Percentiles rank a stretch among this genome's conserved stretches.
Evolutionary conservation across 495 filamentous ascomycete genomes (phyloP).

Genomic region (Neurospora sp.): DNA sequence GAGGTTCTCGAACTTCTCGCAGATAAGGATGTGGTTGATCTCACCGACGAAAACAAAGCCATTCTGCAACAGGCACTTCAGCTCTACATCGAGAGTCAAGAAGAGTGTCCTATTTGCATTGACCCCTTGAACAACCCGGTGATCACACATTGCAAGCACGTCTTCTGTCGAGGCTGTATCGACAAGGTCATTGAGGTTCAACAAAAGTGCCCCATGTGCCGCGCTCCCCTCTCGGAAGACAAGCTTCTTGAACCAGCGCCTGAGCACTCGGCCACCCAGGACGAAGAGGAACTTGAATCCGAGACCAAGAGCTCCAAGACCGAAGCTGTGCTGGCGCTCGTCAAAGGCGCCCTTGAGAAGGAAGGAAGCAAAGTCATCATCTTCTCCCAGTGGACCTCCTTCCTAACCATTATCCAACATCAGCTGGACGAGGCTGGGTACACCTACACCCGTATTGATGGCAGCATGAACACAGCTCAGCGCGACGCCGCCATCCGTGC

Average conservation of each 20-base stretch:
- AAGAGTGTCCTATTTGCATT: slow-evolving; percentile 77
- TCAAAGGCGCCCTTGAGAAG: slow-evolving; percentile 59
- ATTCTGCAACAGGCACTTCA: slow-evolving; percentile 71
- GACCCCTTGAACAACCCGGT: slow-evolving; percentile 64
- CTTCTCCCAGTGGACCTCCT: slow-evolving; percentile 91
- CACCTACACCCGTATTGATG: slow-evolving; percentile 70
- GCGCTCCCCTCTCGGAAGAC: slow-evolving; percentile 55
- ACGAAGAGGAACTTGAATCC: slow-evolving; percentile 42
- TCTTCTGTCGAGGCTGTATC: slow-evolving; percentile 70
- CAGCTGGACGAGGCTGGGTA: slow-evolving; percentile 54
- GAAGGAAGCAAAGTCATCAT: slow-evolving; percentile 71
- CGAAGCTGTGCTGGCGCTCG: slow-evolving; percentile 67
- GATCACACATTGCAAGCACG: slow-evolving; percentile 83
- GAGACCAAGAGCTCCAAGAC: slow-evolving; percentile 72
- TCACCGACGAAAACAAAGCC: slow-evolving; percentile 62
- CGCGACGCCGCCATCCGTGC: slow-evolving; percentile 61
- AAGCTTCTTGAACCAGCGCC: slow-evolving; percentile 53
- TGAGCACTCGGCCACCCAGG: slow-evolving; percentile 35
- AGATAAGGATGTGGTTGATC: slow-evolving; percentile 50
- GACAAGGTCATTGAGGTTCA: slow-evolving; percentile 68
- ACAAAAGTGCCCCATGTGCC: slow-evolving; percentile 82
- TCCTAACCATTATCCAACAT: slow-evolving; percentile 67
- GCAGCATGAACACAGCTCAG: slow-evolving; percentile 56
- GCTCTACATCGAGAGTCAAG: slow-evolving; percentile 68
- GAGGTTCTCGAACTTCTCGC: slow-evolving; percentile 59